Evolutionary conservation across 202 grass and related monocot genomes (phyloP).

Genomic region (Setaria viridis): DNA sequence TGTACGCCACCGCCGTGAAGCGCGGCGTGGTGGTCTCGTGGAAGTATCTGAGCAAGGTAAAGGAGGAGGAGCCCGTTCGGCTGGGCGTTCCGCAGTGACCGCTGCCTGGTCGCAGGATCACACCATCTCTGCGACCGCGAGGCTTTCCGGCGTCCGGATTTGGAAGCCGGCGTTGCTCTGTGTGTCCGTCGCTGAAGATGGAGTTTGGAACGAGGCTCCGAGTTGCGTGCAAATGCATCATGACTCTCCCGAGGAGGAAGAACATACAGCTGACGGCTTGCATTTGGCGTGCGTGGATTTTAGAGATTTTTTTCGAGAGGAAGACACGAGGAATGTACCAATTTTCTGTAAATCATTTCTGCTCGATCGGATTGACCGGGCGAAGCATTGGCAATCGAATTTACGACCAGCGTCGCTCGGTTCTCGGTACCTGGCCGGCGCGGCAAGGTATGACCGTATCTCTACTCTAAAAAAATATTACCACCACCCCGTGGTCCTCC

Average conservation of each 20-base stretch:
- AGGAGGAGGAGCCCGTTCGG: constrained; percentile 19
- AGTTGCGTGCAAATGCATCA: background rate
- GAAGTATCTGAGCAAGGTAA: constrained; percentile 46
- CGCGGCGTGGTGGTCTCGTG: constrained; percentile 54
- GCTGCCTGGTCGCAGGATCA: no score
- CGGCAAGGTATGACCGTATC: background rate
- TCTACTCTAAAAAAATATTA: no score
- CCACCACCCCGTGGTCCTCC: no score
- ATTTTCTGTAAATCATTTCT: background rate
- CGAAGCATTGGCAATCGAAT: background rate
- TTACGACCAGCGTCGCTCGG: background rate
- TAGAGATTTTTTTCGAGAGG: background rate
- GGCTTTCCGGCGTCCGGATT: background rate
- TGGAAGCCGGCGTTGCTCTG: background rate
- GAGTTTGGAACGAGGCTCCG: no score
- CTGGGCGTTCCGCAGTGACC: constrained; percentile 40
- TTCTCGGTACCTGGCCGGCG: background rate
- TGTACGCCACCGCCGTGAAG: constrained; percentile 88
- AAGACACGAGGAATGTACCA: background rate
- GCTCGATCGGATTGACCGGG: background rate
- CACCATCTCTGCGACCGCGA: background rate
- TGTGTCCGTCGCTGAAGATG: background rate
- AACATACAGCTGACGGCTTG: background rate
- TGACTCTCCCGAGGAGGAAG: background rate
- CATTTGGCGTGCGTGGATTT: background rate